Percentiles rank a stretch among this genome's conserved stretches.
These are phyloP conservation scores for Boletus coccyginus DNA, from an alignment of 768 basidiomycete genomes.

Conservation along the genomic window DNA sequence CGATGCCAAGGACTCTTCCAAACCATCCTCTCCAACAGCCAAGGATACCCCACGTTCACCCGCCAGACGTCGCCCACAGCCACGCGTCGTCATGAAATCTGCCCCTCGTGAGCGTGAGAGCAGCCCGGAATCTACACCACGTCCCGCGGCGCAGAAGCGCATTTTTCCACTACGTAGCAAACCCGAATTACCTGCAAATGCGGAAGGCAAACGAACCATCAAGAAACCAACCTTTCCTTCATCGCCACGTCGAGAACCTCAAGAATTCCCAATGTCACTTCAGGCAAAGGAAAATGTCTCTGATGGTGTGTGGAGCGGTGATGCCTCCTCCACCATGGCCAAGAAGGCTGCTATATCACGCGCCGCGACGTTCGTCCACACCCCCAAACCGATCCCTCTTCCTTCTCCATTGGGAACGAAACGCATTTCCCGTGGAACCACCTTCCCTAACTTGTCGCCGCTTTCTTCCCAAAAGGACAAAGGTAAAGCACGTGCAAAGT, in stretches of 20 bases:
- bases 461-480: conserved; percentile 16
- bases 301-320: conserved; percentile 7
- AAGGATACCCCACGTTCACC: not conserved
- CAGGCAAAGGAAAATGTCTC: conserved; percentile 24
- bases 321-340: conserved; percentile 6
- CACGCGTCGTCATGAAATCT: conserved; percentile 6
- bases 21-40: not conserved
- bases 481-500: conserved; percentile 11
- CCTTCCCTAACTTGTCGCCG: conserved; percentile 29
- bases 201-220: not conserved
- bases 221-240: conserved; percentile 11
- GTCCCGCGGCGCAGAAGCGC: not conserved
- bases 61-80: conserved; percentile 12
- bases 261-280: conserved; percentile 25
- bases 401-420: conserved; percentile 20
- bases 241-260: conserved; percentile 10
- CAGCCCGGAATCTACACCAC: conserved; percentile 22
- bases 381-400: conserved; percentile 12
- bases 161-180: conserved; percentile 5
- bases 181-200: not conserved
- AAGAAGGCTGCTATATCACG: conserved; percentile 15
- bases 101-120: not conserved
- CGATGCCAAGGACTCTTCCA: conserved; percentile 2
- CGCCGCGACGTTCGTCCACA: not conserved
- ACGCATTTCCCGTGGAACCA: conserved; percentile 3